Base-by-base conservation (phyloP, 2,329 filamentous ascomycete species). In the Graphiopsis chlorocephala region DNA sequence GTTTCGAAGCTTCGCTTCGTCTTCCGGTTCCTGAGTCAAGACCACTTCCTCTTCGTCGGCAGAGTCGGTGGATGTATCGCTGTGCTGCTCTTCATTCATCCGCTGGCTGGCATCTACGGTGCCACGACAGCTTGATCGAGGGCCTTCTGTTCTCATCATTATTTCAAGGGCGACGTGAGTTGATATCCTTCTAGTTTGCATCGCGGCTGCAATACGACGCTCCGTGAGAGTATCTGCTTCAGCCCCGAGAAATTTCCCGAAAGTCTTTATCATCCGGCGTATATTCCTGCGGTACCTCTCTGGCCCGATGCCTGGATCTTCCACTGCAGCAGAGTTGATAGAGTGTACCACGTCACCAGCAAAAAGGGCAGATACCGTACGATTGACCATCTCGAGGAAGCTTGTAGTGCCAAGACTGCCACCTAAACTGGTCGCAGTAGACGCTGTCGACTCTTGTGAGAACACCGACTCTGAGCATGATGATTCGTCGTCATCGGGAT, bases 201-300 rank as follows among this genome's bases (percentile, higher is more conserved):
- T 8, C 14, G 35, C 35, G 12, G 12, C 35, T 4, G 35, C 35
- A 42, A 17, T 42, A 17, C 35, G 6, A 7, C 5, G 5, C n/a
- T 42, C 35, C 4, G n/a, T 42, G 6, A 4, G 6, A 15, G 14
- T 15, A 4, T 17, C 61, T 12, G 20, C 15, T 35, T 63, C 61
- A 4, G 8, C 4, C 17, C 25, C 55, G 3, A 63, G 31, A 4
- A n/a, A 14, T 15, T 20, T 28, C 3, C 61, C 61, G 28, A 23
- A 63, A 4, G n/a, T 52, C n/a, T 45, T 35, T 26, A 63, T 55
- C 26, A 63, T 17, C 4, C 50, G 47, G 7, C 61, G 61, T 17
- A 63, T 17, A 42, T 63, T 63, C 25, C 61, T 55, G 8, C 50
- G n/a, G 25, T 26, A 56, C 26, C 61, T 31, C n/a, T 55, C 48